These are phyloP conservation scores for Epicoccum nigrum DNA, from an alignment of 2,329 filamentous ascomycete genomes.

Conservation along the genomic window DNA sequence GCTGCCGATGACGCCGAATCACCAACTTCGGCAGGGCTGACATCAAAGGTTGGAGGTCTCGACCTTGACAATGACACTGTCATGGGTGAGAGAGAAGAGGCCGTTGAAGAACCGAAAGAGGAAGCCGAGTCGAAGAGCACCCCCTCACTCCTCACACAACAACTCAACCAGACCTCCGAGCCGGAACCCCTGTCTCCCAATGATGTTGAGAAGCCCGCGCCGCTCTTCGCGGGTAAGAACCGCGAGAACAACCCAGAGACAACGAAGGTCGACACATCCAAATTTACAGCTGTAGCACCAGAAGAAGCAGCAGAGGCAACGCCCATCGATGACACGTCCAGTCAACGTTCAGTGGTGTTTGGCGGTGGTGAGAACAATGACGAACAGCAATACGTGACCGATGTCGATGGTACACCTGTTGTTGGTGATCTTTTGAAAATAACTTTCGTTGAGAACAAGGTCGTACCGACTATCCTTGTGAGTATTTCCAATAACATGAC, in stretches of 20 bases:
- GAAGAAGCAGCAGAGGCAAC: conserved; percentile 46
- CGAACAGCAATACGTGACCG: conserved; percentile 59
- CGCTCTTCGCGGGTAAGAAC: conserved; percentile 62
- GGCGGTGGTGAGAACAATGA: conserved; percentile 38
- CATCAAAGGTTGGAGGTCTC: conserved; percentile 62
- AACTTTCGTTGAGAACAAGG: conserved; percentile 91
- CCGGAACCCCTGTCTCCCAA: conserved; percentile 56
- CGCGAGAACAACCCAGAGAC: conserved; percentile 36
- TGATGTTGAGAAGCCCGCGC: conserved; percentile 71
- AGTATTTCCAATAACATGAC: conserved; percentile 46
- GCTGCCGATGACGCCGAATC: conserved; percentile 45
- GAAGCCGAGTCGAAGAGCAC: conserved; percentile 40
- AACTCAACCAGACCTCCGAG: conserved; percentile 42
- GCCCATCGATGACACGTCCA: conserved; percentile 46
- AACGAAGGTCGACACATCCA: conserved; percentile 36
- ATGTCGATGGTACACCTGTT: conserved; percentile 72
- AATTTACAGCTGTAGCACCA: conserved; percentile 33
- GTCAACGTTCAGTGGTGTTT: conserved; percentile 44
- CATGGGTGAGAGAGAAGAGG: conserved; percentile 48
- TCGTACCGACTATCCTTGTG: conserved; percentile 94
- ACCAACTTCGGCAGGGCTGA: conserved; percentile 61
- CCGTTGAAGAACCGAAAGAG: conserved; percentile 21
- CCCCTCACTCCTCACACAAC: conserved; percentile 51
- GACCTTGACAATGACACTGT: conserved; percentile 65
- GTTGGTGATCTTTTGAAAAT: conserved; percentile 95